A percentile compares a stretch with the other conserved stretches of the same genome.
Conservation (phyloP, 139 green algal species). For the Trebouxia sp. region DNA sequence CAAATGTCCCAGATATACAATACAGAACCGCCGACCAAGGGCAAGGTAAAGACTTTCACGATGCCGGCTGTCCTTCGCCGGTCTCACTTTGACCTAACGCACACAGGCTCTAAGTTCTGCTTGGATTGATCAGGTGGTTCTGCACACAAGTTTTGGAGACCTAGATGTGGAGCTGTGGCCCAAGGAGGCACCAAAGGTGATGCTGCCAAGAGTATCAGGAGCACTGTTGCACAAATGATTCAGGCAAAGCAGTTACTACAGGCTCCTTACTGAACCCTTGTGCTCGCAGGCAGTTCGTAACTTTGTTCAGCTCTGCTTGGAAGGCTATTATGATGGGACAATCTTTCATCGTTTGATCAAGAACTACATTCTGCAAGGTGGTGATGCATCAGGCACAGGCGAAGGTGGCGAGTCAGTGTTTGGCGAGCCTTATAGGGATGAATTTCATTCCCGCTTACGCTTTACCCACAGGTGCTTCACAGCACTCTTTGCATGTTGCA, state of each 20-base stretch:
- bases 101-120: not conserved
- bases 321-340: slow-evolving; percentile 93
- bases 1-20: slow-evolving; percentile 87
- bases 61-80: not conserved
- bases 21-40: slow-evolving; percentile 90
- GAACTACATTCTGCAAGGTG: slow-evolving; percentile 77
- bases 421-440: slow-evolving; percentile 73
- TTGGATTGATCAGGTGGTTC: slow-evolving; percentile 71
- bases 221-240: not conserved
- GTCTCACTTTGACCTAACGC: not conserved
- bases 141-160: slow-evolving; percentile 87
- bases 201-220: no score
- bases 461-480: slow-evolving; percentile 84
- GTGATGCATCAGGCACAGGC: slow-evolving; percentile 81
- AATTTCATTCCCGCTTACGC: slow-evolving; percentile 89
- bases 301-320: slow-evolving; percentile 95
- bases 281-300: slow-evolving; percentile 75
- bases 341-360: slow-evolving; percentile 92
- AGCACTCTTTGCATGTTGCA: slow-evolving; percentile 7
- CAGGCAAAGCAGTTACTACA: no score
- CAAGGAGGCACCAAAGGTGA: slow-evolving; percentile 92
- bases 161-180: slow-evolving; percentile 97
- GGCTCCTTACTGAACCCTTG: not conserved
- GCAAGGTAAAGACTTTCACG: slow-evolving; percentile 77
- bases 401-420: slow-evolving; percentile 57